These are phyloP conservation scores for Inga oerstediana DNA, from an alignment of 306 rosid genomes.

Conservation along the genomic window DNA sequence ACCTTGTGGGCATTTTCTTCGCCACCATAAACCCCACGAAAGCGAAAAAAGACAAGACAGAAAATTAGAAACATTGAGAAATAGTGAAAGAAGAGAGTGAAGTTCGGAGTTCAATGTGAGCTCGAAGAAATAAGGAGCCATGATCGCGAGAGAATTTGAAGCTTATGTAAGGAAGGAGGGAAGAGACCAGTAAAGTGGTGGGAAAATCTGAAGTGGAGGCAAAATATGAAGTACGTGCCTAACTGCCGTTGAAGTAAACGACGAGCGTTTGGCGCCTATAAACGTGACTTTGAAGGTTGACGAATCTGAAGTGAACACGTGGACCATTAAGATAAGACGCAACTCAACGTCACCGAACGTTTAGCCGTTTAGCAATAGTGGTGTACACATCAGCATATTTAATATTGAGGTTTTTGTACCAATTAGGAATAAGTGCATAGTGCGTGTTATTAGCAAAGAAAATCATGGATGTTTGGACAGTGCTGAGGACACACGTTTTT, in stretches of 20 bases:
- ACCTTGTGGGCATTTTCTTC: slow-evolving; percentile 35
- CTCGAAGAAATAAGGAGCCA: neutral
- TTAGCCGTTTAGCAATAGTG: slow-evolving; percentile 41
- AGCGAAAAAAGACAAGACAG: slow-evolving; percentile 35
- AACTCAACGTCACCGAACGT: neutral
- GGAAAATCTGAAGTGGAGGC: slow-evolving; percentile 13
- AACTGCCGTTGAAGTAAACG: slow-evolving; percentile 12
- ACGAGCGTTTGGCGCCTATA: neutral
- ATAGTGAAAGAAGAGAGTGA: slow-evolving; percentile 13
- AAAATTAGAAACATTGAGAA: slow-evolving; percentile 38
- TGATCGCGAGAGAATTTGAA: neutral
- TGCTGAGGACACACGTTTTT: neutral
- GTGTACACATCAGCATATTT: slow-evolving; percentile 47
- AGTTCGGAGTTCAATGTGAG: slow-evolving; percentile 28
- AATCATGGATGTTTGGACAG: neutral
- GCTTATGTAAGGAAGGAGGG: slow-evolving; percentile 7
- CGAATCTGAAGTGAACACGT: neutral
- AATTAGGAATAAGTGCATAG: neutral
- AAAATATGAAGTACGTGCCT: slow-evolving; percentile 20
- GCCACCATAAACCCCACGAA: slow-evolving; percentile 28
- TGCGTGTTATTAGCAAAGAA: neutral
- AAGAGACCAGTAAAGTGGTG: slow-evolving; percentile 2
- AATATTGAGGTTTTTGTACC: neutral
- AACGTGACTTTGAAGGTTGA: neutral
- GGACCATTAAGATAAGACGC: neutral